phyloP scores from a whole-genome alignment of 257 asterid species.

The Fraxinus quadrangulata region DNA sequence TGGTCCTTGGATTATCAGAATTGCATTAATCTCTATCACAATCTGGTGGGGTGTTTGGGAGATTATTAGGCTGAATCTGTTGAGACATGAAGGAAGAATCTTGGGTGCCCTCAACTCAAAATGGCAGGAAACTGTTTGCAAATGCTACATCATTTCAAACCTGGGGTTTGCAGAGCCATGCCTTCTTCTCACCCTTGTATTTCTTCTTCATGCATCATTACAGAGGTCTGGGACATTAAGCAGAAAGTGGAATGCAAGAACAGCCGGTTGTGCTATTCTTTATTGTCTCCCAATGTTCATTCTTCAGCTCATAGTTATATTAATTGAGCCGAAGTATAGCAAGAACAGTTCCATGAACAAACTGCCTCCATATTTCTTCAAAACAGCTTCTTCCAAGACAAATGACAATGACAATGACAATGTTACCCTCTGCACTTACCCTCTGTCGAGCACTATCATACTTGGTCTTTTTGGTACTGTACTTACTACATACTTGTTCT shows the following conservation, averaged over 20 bases:
- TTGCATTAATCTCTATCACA: conserved; percentile 48
- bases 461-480: conserved; percentile 67
- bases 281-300: conserved; percentile 62
- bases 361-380: conserved; percentile 70
- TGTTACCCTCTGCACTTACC: conserved; percentile 75
- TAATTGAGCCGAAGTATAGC: conserved; percentile 48
- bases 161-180: conserved; percentile 91
- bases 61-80: conserved; percentile 54
- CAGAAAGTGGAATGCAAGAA: conserved; percentile 69
- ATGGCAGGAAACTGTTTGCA: conserved; percentile 86
- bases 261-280: conserved; percentile 56
- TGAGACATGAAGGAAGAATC: conserved; percentile 55
- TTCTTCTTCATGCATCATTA: conserved; percentile 77
- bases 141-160: conserved; percentile 73
- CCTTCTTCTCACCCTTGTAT: conserved; percentile 63
- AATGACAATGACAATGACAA: conserved; percentile 36
- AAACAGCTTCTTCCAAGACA: conserved; percentile 34
- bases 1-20: conserved; percentile 83
- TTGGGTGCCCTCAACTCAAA: conserved; percentile 51
- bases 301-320: conserved; percentile 63
- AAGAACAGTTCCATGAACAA: conserved; percentile 38
- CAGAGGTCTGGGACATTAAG: conserved; percentile 62
- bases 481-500: conserved; percentile 54
- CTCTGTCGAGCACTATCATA: conserved; percentile 61
- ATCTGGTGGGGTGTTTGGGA: conserved; percentile 87